Base-by-base conservation (phyloP, 2,329 filamentous ascomycete genomes). In the Phialophora chinensis region DNA sequence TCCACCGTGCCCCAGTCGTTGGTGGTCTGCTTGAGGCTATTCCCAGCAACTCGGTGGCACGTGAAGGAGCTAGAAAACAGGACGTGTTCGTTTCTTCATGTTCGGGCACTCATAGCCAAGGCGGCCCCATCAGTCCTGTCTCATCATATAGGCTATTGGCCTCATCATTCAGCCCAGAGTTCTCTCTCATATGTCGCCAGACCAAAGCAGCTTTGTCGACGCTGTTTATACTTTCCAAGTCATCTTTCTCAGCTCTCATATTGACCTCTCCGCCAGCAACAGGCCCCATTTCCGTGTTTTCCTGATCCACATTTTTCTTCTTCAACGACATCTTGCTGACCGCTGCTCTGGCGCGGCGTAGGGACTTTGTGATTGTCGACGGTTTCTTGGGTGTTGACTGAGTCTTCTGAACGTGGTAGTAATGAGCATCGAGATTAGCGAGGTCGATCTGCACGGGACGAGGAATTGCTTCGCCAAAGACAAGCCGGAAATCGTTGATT, bases 141-240 rank as follows among this genome's bases (percentile, higher is more conserved):
- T 59, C 66, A 14, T 58, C 66, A 29, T 58, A 57, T 31, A 60
- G 53, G 55, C 60, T 55, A 27, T 60, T 42, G 12, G 60, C 63
- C 54, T 68, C 66, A 33, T 67, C 66, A 47, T 54, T 65, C 55
- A 66, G 56, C 35, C 66, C 66, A 2, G 63, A 66, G n/a, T 47
- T 38, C 47, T 66, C 63, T n/a, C 63, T 62, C 59, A 68, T 63
- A 29, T 60, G 60, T 33, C 44, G 58, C 66, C 66, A 68, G 11
- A 68, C 60, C 31, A 56, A 49, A 42, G 62, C 66, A 23, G 66
- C 66, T 38, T 57, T 49, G 59, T 62, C 63, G 27, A 42, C 38
- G 27, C 60, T 50, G 38, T 60, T 31, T 25, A 62, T 58, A 38
- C 54, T 62, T 23, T 58, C 65, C 60, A 47, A 17, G 8, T 29